Conservation (phyloP, 768 basidiomycete genomes). For the Crucibulum laeve region DNA sequence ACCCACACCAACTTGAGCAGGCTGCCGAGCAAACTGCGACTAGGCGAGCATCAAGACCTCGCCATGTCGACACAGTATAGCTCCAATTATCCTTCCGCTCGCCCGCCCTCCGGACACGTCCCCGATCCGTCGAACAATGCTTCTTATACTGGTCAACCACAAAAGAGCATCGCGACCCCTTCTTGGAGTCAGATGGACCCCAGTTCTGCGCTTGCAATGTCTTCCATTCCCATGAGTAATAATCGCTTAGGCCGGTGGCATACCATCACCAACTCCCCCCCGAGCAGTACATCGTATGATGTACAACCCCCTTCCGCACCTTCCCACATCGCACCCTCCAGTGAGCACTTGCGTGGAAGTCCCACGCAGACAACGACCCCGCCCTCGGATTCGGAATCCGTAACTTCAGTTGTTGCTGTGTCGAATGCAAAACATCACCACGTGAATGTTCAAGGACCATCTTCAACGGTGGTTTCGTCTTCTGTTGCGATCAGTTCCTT, state of each 20-base stretch:
- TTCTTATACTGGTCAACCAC: neutral
- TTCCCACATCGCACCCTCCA: constrained; percentile 1
- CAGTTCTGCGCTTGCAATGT: constrained; percentile 4
- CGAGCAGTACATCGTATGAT: constrained; percentile 1
- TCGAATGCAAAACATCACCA: constrained; percentile 2
- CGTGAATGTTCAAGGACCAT: neutral
- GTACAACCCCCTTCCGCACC: neutral
- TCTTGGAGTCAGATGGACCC: neutral
- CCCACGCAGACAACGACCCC: constrained; percentile 3
- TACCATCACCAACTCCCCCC: neutral
- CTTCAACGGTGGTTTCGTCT: constrained; percentile 1
- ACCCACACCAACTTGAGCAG: too few relatives aligned
- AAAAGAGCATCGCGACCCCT: neutral
- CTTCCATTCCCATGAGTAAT: constrained; percentile 40
- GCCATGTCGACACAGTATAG: too few relatives aligned
- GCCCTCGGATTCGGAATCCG: constrained; percentile 4
- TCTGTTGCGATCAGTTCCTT: constrained; percentile 1
- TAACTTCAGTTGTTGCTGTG: neutral
- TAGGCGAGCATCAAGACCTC: too few relatives aligned
- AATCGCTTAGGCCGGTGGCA: constrained; percentile 10
- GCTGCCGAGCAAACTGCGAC: too few relatives aligned
- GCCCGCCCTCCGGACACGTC: too few relatives aligned
- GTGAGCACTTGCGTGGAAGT: too few relatives aligned
- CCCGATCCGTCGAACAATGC: too few relatives aligned
- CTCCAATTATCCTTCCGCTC: too few relatives aligned